A percentile compares a stretch with the other conserved stretches of the same genome.
These are phyloP conservation scores for Penicillium salamii DNA, from an alignment of 495 filamentous ascomycete genomes.

Conservation along the genomic window DNA sequence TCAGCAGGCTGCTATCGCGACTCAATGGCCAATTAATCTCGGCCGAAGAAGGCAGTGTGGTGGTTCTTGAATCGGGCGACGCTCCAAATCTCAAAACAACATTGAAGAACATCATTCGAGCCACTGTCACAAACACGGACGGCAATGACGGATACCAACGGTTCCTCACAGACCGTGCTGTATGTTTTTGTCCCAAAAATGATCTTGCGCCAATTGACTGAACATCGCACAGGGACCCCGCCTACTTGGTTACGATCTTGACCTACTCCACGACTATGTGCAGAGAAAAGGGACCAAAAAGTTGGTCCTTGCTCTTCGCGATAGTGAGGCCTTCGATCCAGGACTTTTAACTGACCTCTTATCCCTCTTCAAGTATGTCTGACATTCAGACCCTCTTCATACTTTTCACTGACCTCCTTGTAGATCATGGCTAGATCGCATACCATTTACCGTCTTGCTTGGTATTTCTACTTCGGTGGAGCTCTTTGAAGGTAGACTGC, in stretches of 20 bases:
- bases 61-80: conserved; percentile 75
- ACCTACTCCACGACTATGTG: conserved; percentile 69
- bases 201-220: conserved; percentile 10
- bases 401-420: conserved; percentile 13
- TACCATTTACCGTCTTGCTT: conserved; percentile 83
- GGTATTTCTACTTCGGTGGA: conserved; percentile 90
- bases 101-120: conserved; percentile 79
- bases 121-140: conserved; percentile 58
- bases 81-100: conserved; percentile 77
- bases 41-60: conserved; percentile 50
- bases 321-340: conserved; percentile 89
- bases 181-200: conserved; percentile 27
- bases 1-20: conserved; percentile 64
- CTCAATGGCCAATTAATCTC: conserved; percentile 55
- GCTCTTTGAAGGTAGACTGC: conserved; percentile 78
- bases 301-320: conserved; percentile 76
- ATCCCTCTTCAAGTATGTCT: conserved; percentile 66
- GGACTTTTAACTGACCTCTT: conserved; percentile 75
- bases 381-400: not conserved
- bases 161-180: conserved; percentile 51
- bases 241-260: conserved; percentile 87
- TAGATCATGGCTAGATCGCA: conserved; percentile 85
- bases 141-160: conserved; percentile 42
- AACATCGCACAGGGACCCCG: conserved; percentile 53
- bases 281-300: conserved; percentile 52